These are phyloP conservation scores for Xylaria acuta DNA, from an alignment of 495 filamentous ascomycete species.

Conservation along the genomic window DNA sequence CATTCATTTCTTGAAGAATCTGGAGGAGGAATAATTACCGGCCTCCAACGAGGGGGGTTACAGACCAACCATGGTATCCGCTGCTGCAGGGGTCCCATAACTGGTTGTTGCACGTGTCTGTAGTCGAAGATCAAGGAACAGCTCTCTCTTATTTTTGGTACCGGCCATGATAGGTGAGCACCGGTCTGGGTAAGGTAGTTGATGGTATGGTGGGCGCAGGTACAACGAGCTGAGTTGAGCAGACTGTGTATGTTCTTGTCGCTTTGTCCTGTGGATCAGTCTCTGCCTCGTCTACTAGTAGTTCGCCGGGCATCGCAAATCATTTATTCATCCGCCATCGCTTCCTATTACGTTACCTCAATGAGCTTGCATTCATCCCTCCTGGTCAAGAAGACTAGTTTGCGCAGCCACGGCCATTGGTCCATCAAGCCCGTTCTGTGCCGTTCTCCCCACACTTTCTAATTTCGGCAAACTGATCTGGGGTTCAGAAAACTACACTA, in stretches of 20 bases:
- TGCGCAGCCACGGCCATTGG: slow-evolving; percentile 12
- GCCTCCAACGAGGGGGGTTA: slow-evolving; percentile 9
- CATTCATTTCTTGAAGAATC: neutral
- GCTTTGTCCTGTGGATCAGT: neutral
- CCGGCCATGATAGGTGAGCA: slow-evolving; percentile 6
- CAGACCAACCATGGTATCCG: slow-evolving; percentile 7
- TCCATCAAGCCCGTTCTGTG: slow-evolving; percentile 2
- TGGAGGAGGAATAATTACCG: neutral
- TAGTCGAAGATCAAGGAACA: slow-evolving; percentile 7
- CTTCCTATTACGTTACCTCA: neutral
- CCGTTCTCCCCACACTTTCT: slow-evolving; percentile 22
- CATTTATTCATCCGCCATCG: neutral
- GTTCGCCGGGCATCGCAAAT: neutral
- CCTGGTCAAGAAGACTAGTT: neutral
- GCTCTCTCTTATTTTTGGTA: slow-evolving; percentile 4
- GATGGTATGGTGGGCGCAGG: neutral
- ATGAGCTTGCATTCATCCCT: neutral
- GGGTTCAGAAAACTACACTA: slow-evolving; percentile 1
- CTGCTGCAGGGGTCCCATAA: slow-evolving; percentile 12
- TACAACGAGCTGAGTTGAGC: slow-evolving; percentile 1
- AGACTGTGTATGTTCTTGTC: neutral
- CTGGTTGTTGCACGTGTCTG: neutral
- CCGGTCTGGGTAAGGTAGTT: slow-evolving; percentile 13
- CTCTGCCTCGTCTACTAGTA: neutral
- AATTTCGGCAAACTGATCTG: slow-evolving; percentile 22